Conservation (phyloP, 495 filamentous ascomycete species). For the Bacidia gigantensis region DNA sequence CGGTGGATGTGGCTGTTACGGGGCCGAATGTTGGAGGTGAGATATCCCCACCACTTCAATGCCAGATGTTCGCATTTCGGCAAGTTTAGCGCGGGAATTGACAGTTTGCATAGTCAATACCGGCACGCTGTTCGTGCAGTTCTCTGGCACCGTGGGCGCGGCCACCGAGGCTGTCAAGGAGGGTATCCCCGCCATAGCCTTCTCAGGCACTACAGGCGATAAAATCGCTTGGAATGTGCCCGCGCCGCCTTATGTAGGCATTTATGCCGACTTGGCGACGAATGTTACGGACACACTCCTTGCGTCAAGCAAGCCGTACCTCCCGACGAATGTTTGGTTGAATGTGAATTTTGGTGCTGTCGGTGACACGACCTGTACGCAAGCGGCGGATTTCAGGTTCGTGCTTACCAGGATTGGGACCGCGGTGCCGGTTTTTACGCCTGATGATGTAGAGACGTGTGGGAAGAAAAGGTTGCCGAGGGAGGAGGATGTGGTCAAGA, state of each 20-base stretch:
- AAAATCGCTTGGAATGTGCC: slow-evolving; percentile 39
- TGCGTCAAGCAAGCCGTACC: slow-evolving; percentile 42
- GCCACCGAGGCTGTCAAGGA: slow-evolving; percentile 42
- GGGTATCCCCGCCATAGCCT: slow-evolving; percentile 50
- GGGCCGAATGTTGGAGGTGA: slow-evolving; percentile 48
- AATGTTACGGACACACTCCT: slow-evolving; percentile 41
- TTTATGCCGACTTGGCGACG: slow-evolving; percentile 48
- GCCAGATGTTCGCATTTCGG: not conserved
- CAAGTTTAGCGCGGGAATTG: no score
- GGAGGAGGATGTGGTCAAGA: slow-evolving; percentile 35
- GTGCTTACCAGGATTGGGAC: slow-evolving; percentile 45
- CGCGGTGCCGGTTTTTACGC: slow-evolving; percentile 32
- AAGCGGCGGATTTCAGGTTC: slow-evolving; percentile 39
- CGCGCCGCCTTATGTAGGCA: slow-evolving; percentile 33
- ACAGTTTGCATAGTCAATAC: no score
- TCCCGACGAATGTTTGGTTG: slow-evolving; percentile 44
- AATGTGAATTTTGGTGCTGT: slow-evolving; percentile 54
- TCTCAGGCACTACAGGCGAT: slow-evolving; percentile 39
- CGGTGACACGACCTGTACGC: slow-evolving; percentile 30
- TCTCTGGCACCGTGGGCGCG: slow-evolving; percentile 52
- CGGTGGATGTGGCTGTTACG: slow-evolving; percentile 44
- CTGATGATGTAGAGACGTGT: slow-evolving; percentile 41
- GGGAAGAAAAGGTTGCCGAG: slow-evolving; percentile 41
- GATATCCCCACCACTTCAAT: not conserved
- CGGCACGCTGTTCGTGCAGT: slow-evolving; percentile 29